Evolutionary conservation across 2,329 filamentous ascomycete species (phyloP), one percentile per base, ranked within the genome.

Genomic region (Chaetomiaceae sp.): DNA sequence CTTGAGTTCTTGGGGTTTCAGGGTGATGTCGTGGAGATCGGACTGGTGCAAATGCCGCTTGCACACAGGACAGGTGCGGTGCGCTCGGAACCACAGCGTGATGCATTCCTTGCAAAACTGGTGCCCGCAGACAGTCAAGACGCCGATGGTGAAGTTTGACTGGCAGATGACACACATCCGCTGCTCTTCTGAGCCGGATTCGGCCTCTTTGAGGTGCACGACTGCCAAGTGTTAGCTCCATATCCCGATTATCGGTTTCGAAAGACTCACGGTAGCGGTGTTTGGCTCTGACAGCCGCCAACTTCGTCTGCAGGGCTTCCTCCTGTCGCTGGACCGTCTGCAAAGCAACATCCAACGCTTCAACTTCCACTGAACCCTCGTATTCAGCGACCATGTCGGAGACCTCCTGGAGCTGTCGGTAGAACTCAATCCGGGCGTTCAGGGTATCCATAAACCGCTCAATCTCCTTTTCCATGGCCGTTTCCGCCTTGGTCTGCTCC

Each of bases 71-170:
- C 92, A 97, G 47, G 82, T 92, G 17, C 77, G 80, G 61, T 91
- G 84, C 29, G 81, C 76, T 53, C 75, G 77, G 73, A 87, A 89
- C 94, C 94, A 97, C 12, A 83, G 62, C 34, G 78, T 76, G 61
- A 97, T 85, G 68, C 94, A 97, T 25, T 89, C 87, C 64, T 89
- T 91, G 73, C 92, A 96, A 66, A 91, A 97, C 59, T 90, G 83
- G 66, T 99, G 94, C 0, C 92, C 92, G 66, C 94, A 97, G 1
- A 90, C 80, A 0, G 92, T 96, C 57, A 92, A 75, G 48, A 88
- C 82, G 49, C 92, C 92, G n/a, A 83, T 75, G 54, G 87, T 84
- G 63, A 96, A 95, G 0, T 76, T 66, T 11, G 80, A 79, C 64
- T 88, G 85, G 66, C 94, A 99, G 61, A 99, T 96, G 51, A 95